These are phyloP conservation scores for Neurospora discreta DNA, from an alignment of 495 filamentous ascomycete species.

Conservation along the genomic window DNA sequence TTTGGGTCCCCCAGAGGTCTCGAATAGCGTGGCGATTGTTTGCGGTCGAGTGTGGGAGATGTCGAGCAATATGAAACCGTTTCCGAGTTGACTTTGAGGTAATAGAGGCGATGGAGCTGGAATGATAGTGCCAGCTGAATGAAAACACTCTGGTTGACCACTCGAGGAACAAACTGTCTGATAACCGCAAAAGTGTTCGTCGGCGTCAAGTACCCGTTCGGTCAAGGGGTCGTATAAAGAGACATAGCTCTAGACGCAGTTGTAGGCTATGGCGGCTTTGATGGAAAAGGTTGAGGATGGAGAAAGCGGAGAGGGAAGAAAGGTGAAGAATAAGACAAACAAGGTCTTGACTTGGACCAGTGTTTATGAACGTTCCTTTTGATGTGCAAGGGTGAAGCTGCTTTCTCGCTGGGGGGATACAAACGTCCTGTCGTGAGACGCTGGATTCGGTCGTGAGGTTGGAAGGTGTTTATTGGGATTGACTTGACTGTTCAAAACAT, in stretches of 20 bases:
- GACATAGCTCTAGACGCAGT: background rate
- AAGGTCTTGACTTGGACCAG: background rate
- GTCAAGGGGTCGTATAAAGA: background rate
- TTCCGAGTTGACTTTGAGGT: background rate
- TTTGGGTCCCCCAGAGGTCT: background rate
- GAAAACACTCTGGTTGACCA: background rate
- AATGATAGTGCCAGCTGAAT: background rate
- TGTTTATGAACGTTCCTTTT: background rate
- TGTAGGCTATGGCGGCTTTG: background rate
- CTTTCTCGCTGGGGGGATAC: background rate
- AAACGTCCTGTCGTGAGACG: background rate
- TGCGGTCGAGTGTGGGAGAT: background rate
- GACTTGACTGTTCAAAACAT: background rate
- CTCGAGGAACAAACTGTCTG: slow-evolving; percentile 5
- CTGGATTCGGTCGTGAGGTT: background rate
- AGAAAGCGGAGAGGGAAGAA: background rate
- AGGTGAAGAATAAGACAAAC: background rate
- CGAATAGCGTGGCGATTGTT: background rate
- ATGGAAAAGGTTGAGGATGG: background rate
- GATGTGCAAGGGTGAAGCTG: background rate
- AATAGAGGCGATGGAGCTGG: background rate
- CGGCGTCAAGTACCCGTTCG: background rate
- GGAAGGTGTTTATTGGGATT: background rate
- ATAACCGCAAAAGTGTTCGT: slow-evolving; percentile 1
- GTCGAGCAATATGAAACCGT: background rate